Evolutionary conservation across 306 rosid genomes (phyloP).

Genomic region (Begonia masoniana): DNA sequence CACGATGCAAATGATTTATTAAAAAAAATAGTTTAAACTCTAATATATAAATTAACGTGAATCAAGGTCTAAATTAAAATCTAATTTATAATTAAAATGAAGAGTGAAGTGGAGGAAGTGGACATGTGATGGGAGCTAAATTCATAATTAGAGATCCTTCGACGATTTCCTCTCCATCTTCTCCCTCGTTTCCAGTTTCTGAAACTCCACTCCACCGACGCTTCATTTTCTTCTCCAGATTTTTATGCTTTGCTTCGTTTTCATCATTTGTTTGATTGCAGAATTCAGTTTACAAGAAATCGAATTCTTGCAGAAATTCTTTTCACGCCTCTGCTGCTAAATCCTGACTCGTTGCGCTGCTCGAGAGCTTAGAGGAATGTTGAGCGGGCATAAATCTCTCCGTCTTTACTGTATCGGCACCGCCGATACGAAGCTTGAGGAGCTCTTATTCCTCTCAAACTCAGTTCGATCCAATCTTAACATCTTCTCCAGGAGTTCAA

Average conservation of each 20-base stretch:
- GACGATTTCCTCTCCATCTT: neutral
- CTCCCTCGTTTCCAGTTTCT: neutral
- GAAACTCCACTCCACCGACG: neutral
- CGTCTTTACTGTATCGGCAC: slow-evolving; percentile 77
- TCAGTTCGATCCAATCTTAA: slow-evolving; percentile 50
- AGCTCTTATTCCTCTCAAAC: slow-evolving; percentile 56
- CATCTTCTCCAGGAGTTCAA: slow-evolving; percentile 32
- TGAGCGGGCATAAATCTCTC: slow-evolving; percentile 6
- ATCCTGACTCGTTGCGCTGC: neutral
- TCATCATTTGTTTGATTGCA: neutral
- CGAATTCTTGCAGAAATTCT: neutral
- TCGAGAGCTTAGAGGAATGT: slow-evolving; percentile 16
- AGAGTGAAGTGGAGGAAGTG: no score
- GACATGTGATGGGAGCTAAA: no score
- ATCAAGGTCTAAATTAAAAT: no score
- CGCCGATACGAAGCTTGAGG: slow-evolving; percentile 70
- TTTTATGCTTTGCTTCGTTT: neutral
- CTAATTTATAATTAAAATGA: no score
- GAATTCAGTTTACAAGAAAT: neutral
- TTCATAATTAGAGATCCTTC: no score
- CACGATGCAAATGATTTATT: no score
- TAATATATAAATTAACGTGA: no score
- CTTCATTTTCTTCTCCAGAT: neutral
- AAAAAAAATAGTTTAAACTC: no score
- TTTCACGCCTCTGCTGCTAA: neutral